Evolutionary conservation across 495 filamentous ascomycete species (phyloP), one percentile per base, ranked within the genome.

Genomic region (Hyaloscypha hepaticicola): DNA sequence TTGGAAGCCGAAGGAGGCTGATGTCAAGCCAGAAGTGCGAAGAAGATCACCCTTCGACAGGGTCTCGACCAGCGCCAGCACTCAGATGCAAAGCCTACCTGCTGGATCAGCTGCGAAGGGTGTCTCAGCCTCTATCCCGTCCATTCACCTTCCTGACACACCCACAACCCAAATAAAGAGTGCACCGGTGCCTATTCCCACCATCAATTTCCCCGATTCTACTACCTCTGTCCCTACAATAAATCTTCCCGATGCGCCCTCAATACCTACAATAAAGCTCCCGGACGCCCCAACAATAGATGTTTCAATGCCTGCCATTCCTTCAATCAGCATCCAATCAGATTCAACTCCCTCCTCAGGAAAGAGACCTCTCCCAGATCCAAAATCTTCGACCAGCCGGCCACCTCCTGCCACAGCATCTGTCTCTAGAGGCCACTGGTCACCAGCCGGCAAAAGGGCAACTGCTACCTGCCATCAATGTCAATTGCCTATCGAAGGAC

Each of bases 391-490:
- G 25, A 22, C 69, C 29, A 60, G 70, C 27, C 72, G 76, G 19
- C 70, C 73, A 21, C 65, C 70, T 29, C 75, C 74, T 28, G 65
- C 49, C 24, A 65, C 60, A 53, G 57, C 56, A 11, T 56, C 69
- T 14, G 27, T 58, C 38, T 34, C 67, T 3, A n/a, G 63, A 31
- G 65, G 76, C 77, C 79, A 29, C 78, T 76, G 29, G 81, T 75
- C 34, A 25, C 77, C 74, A 25, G 72, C 69, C 56, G 77, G 76
- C 33, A 85, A 84, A 58, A 85, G 91, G 51, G 87, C 89, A 8
- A 89, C 89, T 1, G 91, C 90, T 5, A 84, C 85, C 41, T 99
- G 95, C 73, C 88, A 92, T 51, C 86, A 92, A 68, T 99, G 95
- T 74, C 82, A 87, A 19, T 77, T 88, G 29, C 85, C 90, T 1